Conservation (phyloP, 345 rosid species). For the Ailanthus altissimus region DNA sequence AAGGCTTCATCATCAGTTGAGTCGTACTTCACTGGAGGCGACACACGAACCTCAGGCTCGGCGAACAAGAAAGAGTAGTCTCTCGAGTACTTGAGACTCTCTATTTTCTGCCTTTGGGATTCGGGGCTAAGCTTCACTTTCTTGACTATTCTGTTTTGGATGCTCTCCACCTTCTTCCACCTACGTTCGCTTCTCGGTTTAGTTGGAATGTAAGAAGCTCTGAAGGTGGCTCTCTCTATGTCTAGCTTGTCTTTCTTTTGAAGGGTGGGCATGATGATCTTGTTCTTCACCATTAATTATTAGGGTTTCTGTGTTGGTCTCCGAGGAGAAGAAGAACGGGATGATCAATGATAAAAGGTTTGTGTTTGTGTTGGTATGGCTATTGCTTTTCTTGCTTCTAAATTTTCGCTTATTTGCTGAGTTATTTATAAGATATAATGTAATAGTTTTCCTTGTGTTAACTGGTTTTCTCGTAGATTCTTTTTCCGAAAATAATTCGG, state of each 20-base stretch:
- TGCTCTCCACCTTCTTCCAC: not conserved
- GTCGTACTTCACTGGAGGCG: too few relatives aligned
- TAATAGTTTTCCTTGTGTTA: too few relatives aligned
- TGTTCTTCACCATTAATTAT: not conserved
- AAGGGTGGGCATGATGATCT: not conserved
- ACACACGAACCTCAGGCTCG: too few relatives aligned
- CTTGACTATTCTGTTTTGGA: not conserved
- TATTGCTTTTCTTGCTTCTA: too few relatives aligned
- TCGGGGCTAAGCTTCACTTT: not conserved
- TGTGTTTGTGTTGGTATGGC: too few relatives aligned
- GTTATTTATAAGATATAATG: too few relatives aligned
- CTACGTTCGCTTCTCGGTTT: not conserved
- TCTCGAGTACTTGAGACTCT: not conserved
- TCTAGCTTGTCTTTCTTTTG: not conserved
- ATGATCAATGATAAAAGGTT: too few relatives aligned
- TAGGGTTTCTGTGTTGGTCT: not conserved
- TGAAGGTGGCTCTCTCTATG: not conserved
- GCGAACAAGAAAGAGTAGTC: constrained; percentile 2
- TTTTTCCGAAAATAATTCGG: too few relatives aligned
- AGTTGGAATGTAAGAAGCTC: not conserved
- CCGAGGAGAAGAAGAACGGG: not conserved
- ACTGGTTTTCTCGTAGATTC: too few relatives aligned
- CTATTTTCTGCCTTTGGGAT: not conserved
- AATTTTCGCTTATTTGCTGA: too few relatives aligned
- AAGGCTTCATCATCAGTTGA: too few relatives aligned